Evolutionary conservation across 2,329 filamentous ascomycete genomes (phyloP).

Genomic region (Chrysoporthe deuterocubensis): DNA sequence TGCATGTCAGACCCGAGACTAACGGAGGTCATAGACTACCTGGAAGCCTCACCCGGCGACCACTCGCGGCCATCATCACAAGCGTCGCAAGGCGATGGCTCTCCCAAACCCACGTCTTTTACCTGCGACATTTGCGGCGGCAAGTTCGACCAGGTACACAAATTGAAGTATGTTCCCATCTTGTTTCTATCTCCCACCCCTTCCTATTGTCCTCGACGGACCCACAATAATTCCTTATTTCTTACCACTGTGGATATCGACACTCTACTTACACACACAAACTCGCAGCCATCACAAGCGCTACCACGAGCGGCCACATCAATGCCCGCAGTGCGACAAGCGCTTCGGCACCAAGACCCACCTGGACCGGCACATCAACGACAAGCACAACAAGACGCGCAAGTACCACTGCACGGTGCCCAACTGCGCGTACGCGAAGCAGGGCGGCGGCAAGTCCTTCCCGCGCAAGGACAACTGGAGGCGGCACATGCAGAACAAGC

Average conservation of each 20-base stretch:
- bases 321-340: conserved; percentile 54
- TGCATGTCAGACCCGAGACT: neutral
- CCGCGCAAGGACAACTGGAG: conserved; percentile 67
- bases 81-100: conserved; percentile 27
- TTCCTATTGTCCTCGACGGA: no score
- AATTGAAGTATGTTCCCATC: conserved; percentile 55
- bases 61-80: conserved; percentile 25
- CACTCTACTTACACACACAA: conserved; percentile 30
- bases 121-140: conserved; percentile 49
- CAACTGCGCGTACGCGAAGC: conserved; percentile 59
- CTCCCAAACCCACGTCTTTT: conserved; percentile 35
- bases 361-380: conserved; percentile 65
- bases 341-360: conserved; percentile 66
- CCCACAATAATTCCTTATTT: no score
- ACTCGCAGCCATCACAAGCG: conserved; percentile 59
- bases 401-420: conserved; percentile 62
- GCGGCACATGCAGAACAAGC: conserved; percentile 65
- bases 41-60: conserved; percentile 21
- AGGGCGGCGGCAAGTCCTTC: conserved; percentile 59
- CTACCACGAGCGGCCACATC: conserved; percentile 62
- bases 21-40: conserved; percentile 18
- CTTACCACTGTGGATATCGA: neutral
- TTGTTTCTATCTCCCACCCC: neutral
- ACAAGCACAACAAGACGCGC: conserved; percentile 63
- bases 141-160: conserved; percentile 61